phyloP scores from a whole-genome alignment of 1,284 basidiomycete species.

The Ganoderma sinense region DNA sequence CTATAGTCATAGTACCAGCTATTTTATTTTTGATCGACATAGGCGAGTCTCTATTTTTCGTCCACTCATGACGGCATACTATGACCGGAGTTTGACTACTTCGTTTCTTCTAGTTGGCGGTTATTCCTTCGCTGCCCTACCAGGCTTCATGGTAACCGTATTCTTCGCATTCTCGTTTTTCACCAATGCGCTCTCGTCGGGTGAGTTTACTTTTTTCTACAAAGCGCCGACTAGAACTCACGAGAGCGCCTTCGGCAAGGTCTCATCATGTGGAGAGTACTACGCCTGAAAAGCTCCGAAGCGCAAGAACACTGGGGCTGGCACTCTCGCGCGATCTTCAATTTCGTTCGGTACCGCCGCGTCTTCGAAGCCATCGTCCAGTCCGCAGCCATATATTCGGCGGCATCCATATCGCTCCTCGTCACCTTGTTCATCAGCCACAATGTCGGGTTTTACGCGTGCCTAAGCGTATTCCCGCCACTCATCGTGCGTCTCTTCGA shows the following conservation, averaged over 20 bases:
- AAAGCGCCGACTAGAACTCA: background rate
- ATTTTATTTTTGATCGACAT: background rate
- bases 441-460: background rate
- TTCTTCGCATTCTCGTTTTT: slow-evolving; percentile 9
- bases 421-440: slow-evolving; percentile 1
- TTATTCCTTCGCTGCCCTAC: background rate
- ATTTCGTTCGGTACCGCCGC: slow-evolving; percentile 1
- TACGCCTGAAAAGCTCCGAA: background rate
- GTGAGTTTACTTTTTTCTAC: background rate
- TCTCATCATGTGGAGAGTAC: slow-evolving; percentile 5
- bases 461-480: background rate
- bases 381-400: slow-evolving; percentile 6
- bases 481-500: background rate
- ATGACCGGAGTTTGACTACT: background rate
- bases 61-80: too few species aligned
- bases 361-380: slow-evolving; percentile 13
- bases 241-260: background rate
- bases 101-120: background rate
- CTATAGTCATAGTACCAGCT: background rate
- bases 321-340: slow-evolving; percentile 3
- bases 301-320: background rate
- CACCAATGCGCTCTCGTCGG: slow-evolving; percentile 1
- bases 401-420: slow-evolving; percentile 3
- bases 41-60: background rate
- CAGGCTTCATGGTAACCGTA: background rate